A percentile compares a stretch with the other conserved stretches of the same genome.
phyloP scores from a whole-genome alignment of 1,284 basidiomycete species.

The Malassezia psittaci region DNA sequence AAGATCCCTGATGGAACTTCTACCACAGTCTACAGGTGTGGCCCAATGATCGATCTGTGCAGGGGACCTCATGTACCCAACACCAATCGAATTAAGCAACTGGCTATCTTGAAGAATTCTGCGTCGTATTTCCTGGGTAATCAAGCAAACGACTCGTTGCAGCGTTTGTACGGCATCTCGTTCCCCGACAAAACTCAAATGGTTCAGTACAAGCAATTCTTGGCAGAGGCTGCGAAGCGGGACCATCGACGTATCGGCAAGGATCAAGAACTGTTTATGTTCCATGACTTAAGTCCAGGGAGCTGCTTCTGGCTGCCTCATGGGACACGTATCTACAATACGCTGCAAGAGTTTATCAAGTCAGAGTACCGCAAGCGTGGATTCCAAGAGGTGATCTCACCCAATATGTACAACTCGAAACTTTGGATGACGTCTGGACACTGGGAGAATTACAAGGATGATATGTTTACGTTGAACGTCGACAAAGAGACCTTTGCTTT shows the following conservation, averaged over 20 bases:
- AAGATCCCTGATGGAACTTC: slow-evolving; percentile 94
- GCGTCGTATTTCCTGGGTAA: slow-evolving; percentile 98
- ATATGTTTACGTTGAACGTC: slow-evolving; percentile 87
- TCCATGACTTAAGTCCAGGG: slow-evolving; percentile 90
- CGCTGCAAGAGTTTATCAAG: slow-evolving; percentile 71
- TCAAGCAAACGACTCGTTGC: slow-evolving; percentile 83
- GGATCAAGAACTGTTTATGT: slow-evolving; percentile 90
- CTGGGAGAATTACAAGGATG: slow-evolving; percentile 78
- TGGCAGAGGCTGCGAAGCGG: slow-evolving; percentile 90
- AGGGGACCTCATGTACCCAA: slow-evolving; percentile 95
- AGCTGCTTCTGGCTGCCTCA: slow-evolving; percentile 95
- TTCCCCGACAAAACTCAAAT: slow-evolving; percentile 98
- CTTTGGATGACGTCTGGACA: slow-evolving; percentile 98
- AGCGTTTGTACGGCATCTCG: slow-evolving; percentile 95
- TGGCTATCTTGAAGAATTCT: slow-evolving; percentile 60
- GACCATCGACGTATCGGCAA: slow-evolving; percentile 70
- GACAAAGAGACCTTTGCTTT: slow-evolving; percentile 66
- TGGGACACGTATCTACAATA: slow-evolving; percentile 93
- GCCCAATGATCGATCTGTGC: slow-evolving; percentile 96
- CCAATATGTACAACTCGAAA: slow-evolving; percentile 94
- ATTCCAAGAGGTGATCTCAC: slow-evolving; percentile 66
- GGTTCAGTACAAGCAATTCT: slow-evolving; percentile 87
- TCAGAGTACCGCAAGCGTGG: slow-evolving; percentile 52
- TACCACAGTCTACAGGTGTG: slow-evolving; percentile 96
- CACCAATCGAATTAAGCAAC: slow-evolving; percentile 85